Base-by-base conservation (phyloP, 441 rosid species). In the Kokia cookei region DNA sequence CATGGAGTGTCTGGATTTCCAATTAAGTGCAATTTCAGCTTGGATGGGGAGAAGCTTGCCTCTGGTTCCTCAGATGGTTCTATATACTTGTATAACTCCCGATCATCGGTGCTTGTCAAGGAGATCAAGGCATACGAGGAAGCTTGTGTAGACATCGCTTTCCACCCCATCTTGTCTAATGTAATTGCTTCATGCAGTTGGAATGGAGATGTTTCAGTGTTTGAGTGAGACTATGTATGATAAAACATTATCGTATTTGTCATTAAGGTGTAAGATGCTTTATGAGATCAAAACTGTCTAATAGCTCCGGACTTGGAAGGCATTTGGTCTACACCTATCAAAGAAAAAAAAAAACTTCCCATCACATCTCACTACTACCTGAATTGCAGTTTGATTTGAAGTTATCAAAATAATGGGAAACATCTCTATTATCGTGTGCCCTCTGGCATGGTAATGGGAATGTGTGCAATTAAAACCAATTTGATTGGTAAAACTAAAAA, bases 1-100 rank as follows among this genome's bases (percentile, higher is more conserved):
- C 94, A 91, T 77, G 86, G 87, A 24, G 95, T 89, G 13, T 83
- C 92, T 2, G 98, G 99, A 61, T 93, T 95, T 73, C 90, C 95
- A 17, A 64, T 93, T 45, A 89, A 85, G 83, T 93, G 97, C 83
- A 82, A 81, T 79, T 93, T 93, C 86, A 90, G 90, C 79, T 65
- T 79, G 64, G 92, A 88, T 2, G 93, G 91, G 9, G 80, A 86
- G 82, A 83, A 72, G 45, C 87, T 93, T 45, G 92, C 77, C 69
- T 85, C 94, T 0, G 95, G 95, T 69, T 92, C 97, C 43, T 87
- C 97, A 2, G 94, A 91, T 61, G 93, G 94, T 65, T 86, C 82
- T 29, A 66, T 93, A 47, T 90, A 87, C 87, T 81, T 88, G 4
- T 86, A 87, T 69, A 74, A 75, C 81, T 84, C 85, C 67, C 76